These are phyloP conservation scores for Protomyces gravidus DNA, from an alignment of 1,139 yeast genomes.

Conservation along the genomic window DNA sequence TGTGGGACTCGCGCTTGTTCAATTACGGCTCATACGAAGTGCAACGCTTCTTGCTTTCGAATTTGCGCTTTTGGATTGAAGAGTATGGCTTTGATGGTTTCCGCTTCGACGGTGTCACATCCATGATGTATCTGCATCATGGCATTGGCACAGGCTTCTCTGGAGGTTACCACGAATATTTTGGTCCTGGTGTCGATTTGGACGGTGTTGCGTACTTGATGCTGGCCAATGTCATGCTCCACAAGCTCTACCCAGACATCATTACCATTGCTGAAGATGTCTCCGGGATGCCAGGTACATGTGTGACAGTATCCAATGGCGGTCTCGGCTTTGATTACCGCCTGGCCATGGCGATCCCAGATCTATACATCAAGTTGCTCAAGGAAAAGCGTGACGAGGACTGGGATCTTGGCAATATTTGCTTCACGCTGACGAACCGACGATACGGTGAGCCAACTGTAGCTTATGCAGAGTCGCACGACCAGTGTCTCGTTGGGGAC, in stretches of 20 bases:
- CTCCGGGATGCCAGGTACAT: constrained; percentile 93
- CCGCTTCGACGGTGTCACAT: constrained; percentile 93
- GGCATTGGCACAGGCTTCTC: constrained; percentile 85
- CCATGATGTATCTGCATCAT: constrained; percentile 87
- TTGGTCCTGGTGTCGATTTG: constrained; percentile 74
- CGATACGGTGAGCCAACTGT: constrained; percentile 86
- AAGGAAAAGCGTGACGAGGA: constrained; percentile 82
- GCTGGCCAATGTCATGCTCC: constrained; percentile 76
- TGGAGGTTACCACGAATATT: constrained; percentile 89
- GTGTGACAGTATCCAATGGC: constrained; percentile 66
- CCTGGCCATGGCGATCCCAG: constrained; percentile 95
- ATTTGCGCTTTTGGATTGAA: constrained; percentile 76
- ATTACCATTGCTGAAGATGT: constrained; percentile 94
- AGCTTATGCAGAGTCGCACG: constrained; percentile 92
- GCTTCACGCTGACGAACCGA: constrained; percentile 78
- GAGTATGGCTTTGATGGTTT: constrained; percentile 89
- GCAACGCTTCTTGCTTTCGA: constrained; percentile 77
- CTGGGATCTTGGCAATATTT: constrained; percentile 83
- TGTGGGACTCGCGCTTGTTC: constrained; percentile 93
- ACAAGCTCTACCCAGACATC: constrained; percentile 52
- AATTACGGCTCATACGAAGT: constrained; percentile 90
- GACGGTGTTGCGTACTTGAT: constrained; percentile 84
- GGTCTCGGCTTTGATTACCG: constrained; percentile 94
- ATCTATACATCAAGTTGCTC: constrained; percentile 94
- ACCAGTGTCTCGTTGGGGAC: constrained; percentile 96